Conservation (phyloP, 345 rosid genomes). For the Camelina laxa region DNA sequence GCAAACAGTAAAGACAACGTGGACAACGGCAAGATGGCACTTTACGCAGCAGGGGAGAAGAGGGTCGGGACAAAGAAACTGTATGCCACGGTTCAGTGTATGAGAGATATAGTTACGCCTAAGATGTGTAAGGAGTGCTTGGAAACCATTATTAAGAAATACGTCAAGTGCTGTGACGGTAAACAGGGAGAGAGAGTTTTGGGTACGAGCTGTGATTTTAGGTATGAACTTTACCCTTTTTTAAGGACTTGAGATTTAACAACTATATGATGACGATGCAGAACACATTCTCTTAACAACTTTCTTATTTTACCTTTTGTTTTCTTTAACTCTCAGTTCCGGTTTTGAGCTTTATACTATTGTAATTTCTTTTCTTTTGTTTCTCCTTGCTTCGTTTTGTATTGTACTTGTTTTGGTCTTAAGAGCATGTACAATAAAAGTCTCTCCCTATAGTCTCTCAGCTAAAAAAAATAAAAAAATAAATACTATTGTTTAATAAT, state of each 20-base stretch:
- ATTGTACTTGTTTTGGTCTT: too few relatives aligned
- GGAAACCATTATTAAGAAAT: not conserved
- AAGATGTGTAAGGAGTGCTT: not conserved
- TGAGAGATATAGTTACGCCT: not conserved
- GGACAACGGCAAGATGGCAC: not conserved
- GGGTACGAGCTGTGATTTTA: too few relatives aligned
- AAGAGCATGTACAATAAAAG: too few relatives aligned
- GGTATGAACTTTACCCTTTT: constrained; percentile 60
- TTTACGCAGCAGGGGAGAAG: not conserved
- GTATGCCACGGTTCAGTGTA: constrained; percentile 55
- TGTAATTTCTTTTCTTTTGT: too few relatives aligned
- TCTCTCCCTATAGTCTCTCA: too few relatives aligned
- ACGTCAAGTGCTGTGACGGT: constrained; percentile 29
- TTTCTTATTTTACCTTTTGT: not conserved
- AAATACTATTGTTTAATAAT: too few relatives aligned
- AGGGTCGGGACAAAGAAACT: constrained; percentile 26
- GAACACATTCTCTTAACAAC: not conserved
- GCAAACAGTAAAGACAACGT: not conserved
- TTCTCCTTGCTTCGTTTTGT: too few relatives aligned
- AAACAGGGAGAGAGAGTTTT: constrained; percentile 57
- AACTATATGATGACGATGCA: not conserved
- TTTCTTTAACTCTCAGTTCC: not conserved
- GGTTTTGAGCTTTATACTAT: not conserved
- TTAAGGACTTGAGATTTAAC: constrained; percentile 18
- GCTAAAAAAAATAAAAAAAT: too few relatives aligned